A percentile compares a stretch with the other conserved stretches of the same genome.
Conservation (phyloP, 2,329 filamentous ascomycete genomes). For the Waltergamsia citrina region DNA sequence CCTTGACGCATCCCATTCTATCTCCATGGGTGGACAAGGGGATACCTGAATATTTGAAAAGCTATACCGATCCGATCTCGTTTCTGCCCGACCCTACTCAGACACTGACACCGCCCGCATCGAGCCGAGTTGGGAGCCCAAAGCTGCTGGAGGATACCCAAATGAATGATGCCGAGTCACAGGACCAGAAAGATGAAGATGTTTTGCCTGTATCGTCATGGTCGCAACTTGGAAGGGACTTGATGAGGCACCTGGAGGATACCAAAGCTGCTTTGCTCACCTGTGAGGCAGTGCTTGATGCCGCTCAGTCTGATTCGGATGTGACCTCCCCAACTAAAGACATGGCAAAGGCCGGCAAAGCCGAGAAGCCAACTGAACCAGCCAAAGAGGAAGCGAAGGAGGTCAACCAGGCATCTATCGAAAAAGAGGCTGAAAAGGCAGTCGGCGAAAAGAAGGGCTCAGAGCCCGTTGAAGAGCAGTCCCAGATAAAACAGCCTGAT, state of each 20-base stretch:
- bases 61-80: conserved; percentile 51
- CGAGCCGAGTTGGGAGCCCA: conserved; percentile 6
- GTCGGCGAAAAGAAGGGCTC: neutral
- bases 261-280: conserved; percentile 15
- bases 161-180: too few relatives aligned
- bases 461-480: conserved; percentile 3
- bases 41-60: conserved; percentile 40
- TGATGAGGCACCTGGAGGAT: conserved; percentile 21
- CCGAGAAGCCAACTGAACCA: neutral
- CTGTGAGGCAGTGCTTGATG: conserved; percentile 17
- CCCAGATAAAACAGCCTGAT: conserved; percentile 7
- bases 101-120: conserved; percentile 20
- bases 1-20: conserved; percentile 52
- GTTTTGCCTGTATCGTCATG: conserved; percentile 13
- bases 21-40: conserved; percentile 42
- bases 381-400: neutral
- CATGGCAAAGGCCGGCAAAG: neutral
- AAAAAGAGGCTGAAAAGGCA: neutral
- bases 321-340: conserved; percentile 6
- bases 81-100: conserved; percentile 47
- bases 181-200: too few relatives aligned
- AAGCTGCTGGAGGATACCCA: neutral
- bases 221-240: conserved; percentile 21
- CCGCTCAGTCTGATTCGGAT: conserved; percentile 13
- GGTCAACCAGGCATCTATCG: neutral